phyloP scores from a whole-genome alignment of 345 rosid genomes.

The Gossypium thurberi region DNA sequence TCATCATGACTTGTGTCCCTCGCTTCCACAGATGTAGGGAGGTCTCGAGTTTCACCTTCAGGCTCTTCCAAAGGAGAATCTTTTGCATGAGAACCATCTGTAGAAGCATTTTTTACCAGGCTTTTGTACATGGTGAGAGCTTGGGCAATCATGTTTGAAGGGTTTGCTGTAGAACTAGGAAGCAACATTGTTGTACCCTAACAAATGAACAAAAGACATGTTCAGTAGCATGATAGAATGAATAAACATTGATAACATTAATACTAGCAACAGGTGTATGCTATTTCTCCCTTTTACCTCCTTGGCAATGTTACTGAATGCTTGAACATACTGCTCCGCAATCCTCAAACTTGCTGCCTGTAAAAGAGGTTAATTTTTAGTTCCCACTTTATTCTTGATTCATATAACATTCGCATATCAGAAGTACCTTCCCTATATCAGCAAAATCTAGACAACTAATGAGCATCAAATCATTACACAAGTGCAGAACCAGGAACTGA shows the following conservation, averaged over 20 bases:
- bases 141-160: slow-evolving; percentile 70
- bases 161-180: slow-evolving; percentile 61
- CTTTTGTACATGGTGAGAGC: slow-evolving; percentile 70
- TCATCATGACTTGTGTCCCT: slow-evolving; percentile 9
- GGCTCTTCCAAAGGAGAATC: slow-evolving; percentile 23
- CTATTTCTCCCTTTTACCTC: slow-evolving; percentile 37
- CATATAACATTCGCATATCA: neutral
- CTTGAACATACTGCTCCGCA: slow-evolving; percentile 77
- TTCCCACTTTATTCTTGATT: neutral
- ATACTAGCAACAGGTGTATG: neutral
- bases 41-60: slow-evolving; percentile 16
- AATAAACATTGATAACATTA: neutral
- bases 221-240: neutral
- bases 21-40: slow-evolving; percentile 14
- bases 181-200: slow-evolving; percentile 91
- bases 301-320: slow-evolving; percentile 86
- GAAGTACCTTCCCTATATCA: neutral
- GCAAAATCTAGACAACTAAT: slow-evolving; percentile 5
- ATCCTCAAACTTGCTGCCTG: slow-evolving; percentile 89
- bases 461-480: slow-evolving; percentile 11
- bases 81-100: slow-evolving; percentile 18
- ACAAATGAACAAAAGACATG: neutral
- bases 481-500: neutral
- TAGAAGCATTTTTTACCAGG: slow-evolving; percentile 40
- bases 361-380: slow-evolving; percentile 13